phyloP scores from a whole-genome alignment of 495 filamentous ascomycete genomes.

The Haplographium delicatum region DNA sequence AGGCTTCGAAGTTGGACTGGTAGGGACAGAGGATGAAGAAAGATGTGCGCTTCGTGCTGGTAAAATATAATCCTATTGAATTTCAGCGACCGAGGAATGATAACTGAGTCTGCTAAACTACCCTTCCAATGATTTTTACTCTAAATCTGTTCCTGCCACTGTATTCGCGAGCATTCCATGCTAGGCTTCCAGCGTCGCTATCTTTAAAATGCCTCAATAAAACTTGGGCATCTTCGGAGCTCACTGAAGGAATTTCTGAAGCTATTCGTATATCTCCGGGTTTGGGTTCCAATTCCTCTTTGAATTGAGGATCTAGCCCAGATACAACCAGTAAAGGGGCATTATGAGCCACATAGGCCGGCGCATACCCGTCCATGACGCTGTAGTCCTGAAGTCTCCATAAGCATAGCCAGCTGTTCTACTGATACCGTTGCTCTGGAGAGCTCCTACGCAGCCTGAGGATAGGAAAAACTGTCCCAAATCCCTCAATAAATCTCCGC shows the following conservation, averaged over 20 bases:
- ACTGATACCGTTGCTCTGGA: neutral
- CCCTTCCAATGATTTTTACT: constrained; percentile 70
- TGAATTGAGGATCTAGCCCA: constrained; percentile 47
- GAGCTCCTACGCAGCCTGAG: no score
- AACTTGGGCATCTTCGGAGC: constrained; percentile 55
- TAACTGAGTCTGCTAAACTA: constrained; percentile 42
- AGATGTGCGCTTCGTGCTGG: constrained; percentile 46
- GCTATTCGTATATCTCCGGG: constrained; percentile 56
- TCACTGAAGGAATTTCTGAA: constrained; percentile 63
- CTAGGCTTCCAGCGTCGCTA: constrained; percentile 54
- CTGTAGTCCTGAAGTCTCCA: constrained; percentile 20
- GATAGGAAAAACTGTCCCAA: neutral
- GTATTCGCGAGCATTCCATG: constrained; percentile 50
- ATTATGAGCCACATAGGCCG: constrained; percentile 75
- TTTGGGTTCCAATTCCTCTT: constrained; percentile 45
- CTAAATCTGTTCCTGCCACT: constrained; percentile 49
- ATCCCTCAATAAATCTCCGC: neutral
- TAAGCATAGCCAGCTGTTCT: constrained; percentile 10
- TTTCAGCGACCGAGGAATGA: constrained; percentile 13
- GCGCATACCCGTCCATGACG: constrained; percentile 81
- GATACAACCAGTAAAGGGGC: constrained; percentile 75
- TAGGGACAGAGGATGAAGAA: constrained; percentile 40
- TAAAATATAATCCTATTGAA: constrained; percentile 41
- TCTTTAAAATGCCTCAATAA: constrained; percentile 65
- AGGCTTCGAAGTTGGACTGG: constrained; percentile 36